Percentiles rank a stretch among this genome's conserved stretches.
Evolutionary conservation across 306 rosid genomes (phyloP).

Genomic region (Acacia confusa): DNA sequence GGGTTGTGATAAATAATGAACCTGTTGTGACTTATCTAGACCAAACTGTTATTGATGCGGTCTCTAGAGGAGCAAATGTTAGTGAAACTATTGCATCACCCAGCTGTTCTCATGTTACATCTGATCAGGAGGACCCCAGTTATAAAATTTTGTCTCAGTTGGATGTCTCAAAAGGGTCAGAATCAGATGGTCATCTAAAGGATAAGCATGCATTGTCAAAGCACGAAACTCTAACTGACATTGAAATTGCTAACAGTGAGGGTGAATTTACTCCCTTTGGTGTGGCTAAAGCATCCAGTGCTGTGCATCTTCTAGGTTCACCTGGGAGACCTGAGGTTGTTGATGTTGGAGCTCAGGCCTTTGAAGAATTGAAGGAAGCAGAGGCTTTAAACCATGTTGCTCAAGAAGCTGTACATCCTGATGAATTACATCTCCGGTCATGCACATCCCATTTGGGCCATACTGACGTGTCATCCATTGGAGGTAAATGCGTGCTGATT

Average conservation of each 20-base stretch:
- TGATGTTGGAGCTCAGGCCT: conserved; percentile 52
- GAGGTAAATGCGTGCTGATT: conserved; percentile 46
- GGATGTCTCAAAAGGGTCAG: conserved; percentile 36
- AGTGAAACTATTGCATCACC: conserved; percentile 57
- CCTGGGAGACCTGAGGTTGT: conserved; percentile 62
- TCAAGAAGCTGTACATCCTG: conserved; percentile 40
- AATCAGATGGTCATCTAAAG: conserved; percentile 46
- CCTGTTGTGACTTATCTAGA: conserved; percentile 39
- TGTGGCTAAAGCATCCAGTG: conserved; percentile 37
- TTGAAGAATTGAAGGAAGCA: conserved; percentile 46
- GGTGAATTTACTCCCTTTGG: conserved; percentile 45
- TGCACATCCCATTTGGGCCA: conserved; percentile 55
- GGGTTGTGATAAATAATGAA: conserved; percentile 56
- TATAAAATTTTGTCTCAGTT: conserved; percentile 46
- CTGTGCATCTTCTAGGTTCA: conserved; percentile 42
- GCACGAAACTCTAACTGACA: conserved; percentile 44
- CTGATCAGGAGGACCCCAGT: conserved; percentile 58
- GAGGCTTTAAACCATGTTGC: conserved; percentile 39
- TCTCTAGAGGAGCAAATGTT: conserved; percentile 38
- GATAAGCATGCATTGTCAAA: conserved; percentile 50
- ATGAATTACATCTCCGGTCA: conserved; percentile 51
- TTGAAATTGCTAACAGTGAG: conserved; percentile 38
- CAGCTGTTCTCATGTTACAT: conserved; percentile 62
- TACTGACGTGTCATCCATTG: conserved; percentile 40
- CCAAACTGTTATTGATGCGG: conserved; percentile 45